A percentile compares a stretch with the other conserved stretches of the same genome.
These are phyloP conservation scores for Nannizziopsis barbatae DNA, from an alignment of 2,329 filamentous ascomycete species.

Conservation along the genomic window DNA sequence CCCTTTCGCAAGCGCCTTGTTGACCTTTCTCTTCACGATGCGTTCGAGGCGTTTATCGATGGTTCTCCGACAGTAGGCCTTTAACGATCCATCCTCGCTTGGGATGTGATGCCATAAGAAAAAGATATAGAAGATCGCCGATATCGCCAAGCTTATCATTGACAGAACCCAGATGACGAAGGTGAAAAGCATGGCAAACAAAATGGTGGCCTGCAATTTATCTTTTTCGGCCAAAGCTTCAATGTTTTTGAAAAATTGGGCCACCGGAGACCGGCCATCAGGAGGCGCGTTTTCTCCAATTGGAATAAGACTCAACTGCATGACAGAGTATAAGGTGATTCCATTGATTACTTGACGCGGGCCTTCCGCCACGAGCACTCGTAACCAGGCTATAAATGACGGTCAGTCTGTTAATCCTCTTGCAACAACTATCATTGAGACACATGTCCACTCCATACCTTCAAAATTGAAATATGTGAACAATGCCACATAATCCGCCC, in stretches of 20 bases:
- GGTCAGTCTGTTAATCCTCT: too few relatives aligned
- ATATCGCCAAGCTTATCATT: constrained; percentile 59
- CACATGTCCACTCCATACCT: constrained; percentile 27
- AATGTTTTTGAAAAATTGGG: constrained; percentile 76
- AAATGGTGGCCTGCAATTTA: constrained; percentile 66
- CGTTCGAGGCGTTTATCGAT: constrained; percentile 73
- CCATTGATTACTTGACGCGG: constrained; percentile 87
- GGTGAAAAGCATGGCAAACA: constrained; percentile 88
- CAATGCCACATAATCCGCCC: constrained; percentile 76
- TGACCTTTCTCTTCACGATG: constrained; percentile 77
- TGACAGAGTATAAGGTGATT: constrained; percentile 75
- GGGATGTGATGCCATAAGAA: constrained; percentile 93
- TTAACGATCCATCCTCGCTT: constrained; percentile 63
- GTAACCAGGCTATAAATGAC: constrained; percentile 59
- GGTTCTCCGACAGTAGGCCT: constrained; percentile 81
- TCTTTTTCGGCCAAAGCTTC: constrained; percentile 59
- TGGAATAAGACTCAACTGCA: constrained; percentile 61
- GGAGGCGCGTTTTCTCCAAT: constrained; percentile 41
- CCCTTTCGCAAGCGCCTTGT: constrained; percentile 75
- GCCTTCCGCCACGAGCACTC: constrained; percentile 79
- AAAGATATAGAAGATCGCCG: constrained; percentile 66
- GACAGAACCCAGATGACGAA: constrained; percentile 80
- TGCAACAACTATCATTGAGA: too few relatives aligned
- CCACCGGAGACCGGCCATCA: constrained; percentile 52
- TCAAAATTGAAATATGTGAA: constrained; percentile 81